Evolutionary conservation across 805 yeast species (phyloP), one percentile per base, ranked within the genome.

Genomic region (Yarrowia divulgata): DNA sequence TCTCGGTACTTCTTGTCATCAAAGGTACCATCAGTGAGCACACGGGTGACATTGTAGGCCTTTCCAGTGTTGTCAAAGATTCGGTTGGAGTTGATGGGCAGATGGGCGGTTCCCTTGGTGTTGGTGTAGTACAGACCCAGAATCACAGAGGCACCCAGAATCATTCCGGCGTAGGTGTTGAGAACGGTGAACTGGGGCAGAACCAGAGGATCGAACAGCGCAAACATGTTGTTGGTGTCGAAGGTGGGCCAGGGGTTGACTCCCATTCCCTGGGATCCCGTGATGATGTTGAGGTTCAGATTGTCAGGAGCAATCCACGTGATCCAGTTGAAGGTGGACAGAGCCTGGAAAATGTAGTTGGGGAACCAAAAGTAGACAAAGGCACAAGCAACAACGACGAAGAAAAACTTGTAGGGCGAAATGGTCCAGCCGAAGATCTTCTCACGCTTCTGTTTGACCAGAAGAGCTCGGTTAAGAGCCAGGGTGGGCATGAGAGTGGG

Each of bases 361-460:
- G 94, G 93, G 72, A 89, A 79, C 88, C 90, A 88, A 75, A 85
- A 85, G 84, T 88, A 89, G 8, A 81, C 70, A 73, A 88, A 87
- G 52, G 83, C 78, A 23, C 77, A 76, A 14, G 72, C 70, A 68
- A 85, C 80, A 1, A 80, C 81, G 49, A 79, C 69, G 29, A 81
- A 75, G 77, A 88, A 88, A 73, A 86, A 84, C 70, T 76, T 79
- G 72, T 83, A 84, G 70, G 88, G 82, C 8, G 87, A 79, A 58
- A 88, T 81, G 35, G 76, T 82, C 92, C 92, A 88, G 1, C 90
- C 90, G 73, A 86, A 81, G 29, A 85, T 84, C 29, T 55, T 70
- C 37, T 70, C 73, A 23, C 73, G 66, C 35, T 69, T 63, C 18
- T 35, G 43, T 6, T 73, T 63, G 29, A 32, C 37, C 45, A 71